Evolutionary conservation across 2,329 filamentous ascomycete genomes (phyloP).

Genomic region (Botryotinia calthae): DNA sequence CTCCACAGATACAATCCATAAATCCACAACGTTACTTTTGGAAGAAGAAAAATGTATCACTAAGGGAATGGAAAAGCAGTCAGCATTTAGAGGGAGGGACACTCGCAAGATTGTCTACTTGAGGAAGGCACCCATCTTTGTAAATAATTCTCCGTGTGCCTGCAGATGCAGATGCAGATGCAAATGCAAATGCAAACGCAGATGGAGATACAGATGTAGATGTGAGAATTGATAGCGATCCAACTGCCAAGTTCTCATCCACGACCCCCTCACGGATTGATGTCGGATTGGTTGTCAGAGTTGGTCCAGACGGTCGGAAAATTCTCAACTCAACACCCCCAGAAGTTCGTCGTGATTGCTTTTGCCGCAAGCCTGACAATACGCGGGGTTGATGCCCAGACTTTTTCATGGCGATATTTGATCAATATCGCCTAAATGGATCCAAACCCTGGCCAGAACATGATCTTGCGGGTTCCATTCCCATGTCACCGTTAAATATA

Average conservation of each 20-base stretch:
- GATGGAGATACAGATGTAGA: neutral
- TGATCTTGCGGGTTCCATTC: neutral
- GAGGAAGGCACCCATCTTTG: neutral
- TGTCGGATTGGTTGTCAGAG: neutral
- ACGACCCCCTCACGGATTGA: neutral
- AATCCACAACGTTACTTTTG: neutral
- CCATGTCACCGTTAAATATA: neutral
- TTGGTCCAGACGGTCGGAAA: neutral
- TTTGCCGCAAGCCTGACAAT: neutral
- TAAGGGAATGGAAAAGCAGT: neutral
- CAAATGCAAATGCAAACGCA: neutral
- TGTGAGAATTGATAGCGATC: neutral
- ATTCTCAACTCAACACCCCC: neutral
- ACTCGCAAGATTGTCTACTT: neutral
- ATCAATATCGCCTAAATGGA: neutral
- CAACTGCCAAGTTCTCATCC: neutral
- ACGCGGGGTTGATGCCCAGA: neutral
- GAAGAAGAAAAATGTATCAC: neutral
- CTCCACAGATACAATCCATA: neutral
- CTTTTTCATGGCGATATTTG: neutral
- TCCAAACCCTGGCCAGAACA: neutral
- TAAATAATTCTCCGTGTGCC: neutral
- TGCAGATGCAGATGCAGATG: neutral
- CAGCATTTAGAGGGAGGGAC: neutral
- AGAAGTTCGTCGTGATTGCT: neutral